phyloP scores from a whole-genome alignment of 768 basidiomycete genomes.

The Rhizopogon rudus region DNA sequence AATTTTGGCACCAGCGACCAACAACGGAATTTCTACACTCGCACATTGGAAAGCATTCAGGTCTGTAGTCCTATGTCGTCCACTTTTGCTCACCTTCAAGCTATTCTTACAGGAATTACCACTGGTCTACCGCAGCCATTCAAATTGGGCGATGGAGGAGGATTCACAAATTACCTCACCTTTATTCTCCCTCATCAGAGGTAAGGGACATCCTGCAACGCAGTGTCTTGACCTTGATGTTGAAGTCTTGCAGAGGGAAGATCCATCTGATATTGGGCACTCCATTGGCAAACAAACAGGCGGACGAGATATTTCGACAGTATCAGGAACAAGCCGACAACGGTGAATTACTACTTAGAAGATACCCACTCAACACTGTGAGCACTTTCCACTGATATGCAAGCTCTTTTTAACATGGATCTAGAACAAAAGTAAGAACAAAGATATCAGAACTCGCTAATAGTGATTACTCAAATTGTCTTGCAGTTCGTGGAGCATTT shows the following conservation, averaged over 20 bases:
- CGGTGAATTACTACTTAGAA: constrained; percentile 55
- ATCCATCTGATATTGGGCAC: constrained; percentile 51
- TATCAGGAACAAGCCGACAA: constrained; percentile 64
- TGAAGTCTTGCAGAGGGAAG: constrained; percentile 37
- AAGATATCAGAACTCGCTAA: neutral
- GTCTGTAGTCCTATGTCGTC: constrained; percentile 6
- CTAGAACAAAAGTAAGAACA: constrained; percentile 63
- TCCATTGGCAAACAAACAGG: constrained; percentile 33
- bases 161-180: constrained; percentile 33
- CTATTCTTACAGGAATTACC: constrained; percentile 14
- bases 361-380: constrained; percentile 69
- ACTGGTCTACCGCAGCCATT: constrained; percentile 12
- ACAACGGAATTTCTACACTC: constrained; percentile 21
- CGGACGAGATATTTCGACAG: constrained; percentile 52
- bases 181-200: constrained; percentile 45
- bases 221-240: neutral
- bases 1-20: constrained; percentile 32
- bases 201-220: constrained; percentile 23
- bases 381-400: constrained; percentile 17
- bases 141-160: constrained; percentile 15
- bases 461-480: constrained; percentile 4
- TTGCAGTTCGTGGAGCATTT: constrained; percentile 58
- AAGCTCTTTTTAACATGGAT: constrained; percentile 6
- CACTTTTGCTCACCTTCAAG: neutral
- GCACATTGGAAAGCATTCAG: constrained; percentile 24